A percentile compares a stretch with the other conserved stretches of the same genome.
phyloP scores from a whole-genome alignment of 768 basidiomycete species.

The Pleurotus djamor region DNA sequence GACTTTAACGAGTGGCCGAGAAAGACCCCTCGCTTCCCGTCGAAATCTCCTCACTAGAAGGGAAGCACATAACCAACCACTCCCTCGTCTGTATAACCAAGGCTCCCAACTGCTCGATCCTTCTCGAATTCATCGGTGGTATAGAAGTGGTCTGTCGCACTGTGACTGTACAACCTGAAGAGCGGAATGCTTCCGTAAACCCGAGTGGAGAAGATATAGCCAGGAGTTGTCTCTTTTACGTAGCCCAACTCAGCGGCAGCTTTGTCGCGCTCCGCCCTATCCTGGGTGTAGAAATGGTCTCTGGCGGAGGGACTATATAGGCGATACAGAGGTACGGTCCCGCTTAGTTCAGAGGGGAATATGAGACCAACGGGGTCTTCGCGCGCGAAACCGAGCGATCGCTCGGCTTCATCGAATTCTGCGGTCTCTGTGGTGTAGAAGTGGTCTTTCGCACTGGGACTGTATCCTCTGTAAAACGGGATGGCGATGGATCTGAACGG shows the following conservation, averaged over 20 bases:
- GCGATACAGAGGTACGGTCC: background rate
- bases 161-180: conserved; percentile 17
- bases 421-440: background rate
- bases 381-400: background rate
- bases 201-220: conserved; percentile 11
- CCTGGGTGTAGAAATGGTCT: background rate
- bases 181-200: conserved; percentile 13
- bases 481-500: background rate
- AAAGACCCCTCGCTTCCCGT: too few relatives aligned
- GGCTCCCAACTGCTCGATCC: conserved; percentile 8
- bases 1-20: too few relatives aligned
- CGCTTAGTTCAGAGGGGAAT: background rate
- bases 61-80: conserved; percentile 15
- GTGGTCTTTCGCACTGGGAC: background rate
- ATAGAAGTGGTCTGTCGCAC: conserved; percentile 20
- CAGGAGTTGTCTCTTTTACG: conserved; percentile 13
- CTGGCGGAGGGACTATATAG: background rate
- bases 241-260: conserved; percentile 12
- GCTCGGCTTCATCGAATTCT: background rate
- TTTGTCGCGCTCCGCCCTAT: conserved; percentile 10
- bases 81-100: conserved; percentile 12
- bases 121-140: conserved; percentile 16
- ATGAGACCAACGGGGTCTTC: background rate
- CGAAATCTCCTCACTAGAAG: background rate
- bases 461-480: background rate